Conservation (phyloP, 805 yeast genomes). For the Lachancea lanzarotensis region DNA sequence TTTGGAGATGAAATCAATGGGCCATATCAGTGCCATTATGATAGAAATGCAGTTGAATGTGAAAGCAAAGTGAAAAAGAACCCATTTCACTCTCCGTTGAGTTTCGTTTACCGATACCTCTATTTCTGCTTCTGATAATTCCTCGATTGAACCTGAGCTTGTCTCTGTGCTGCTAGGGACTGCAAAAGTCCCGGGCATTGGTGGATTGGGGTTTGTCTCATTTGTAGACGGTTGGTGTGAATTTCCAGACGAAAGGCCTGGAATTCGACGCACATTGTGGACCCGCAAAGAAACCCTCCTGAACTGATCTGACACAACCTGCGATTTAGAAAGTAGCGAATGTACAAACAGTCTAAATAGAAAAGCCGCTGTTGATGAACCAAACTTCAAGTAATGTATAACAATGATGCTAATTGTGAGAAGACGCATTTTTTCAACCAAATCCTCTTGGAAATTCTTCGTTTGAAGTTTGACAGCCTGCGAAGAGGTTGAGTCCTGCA, state of each 20-base stretch:
- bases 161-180: background rate
- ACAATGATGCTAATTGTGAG: constrained; percentile 23
- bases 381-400: constrained; percentile 26
- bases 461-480: constrained; percentile 20
- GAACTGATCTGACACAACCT: constrained; percentile 31
- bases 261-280: background rate
- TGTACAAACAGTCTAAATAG: constrained; percentile 34
- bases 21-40: constrained; percentile 19
- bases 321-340: constrained; percentile 36
- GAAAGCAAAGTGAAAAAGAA: constrained; percentile 23
- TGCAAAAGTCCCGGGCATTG: constrained; percentile 1
- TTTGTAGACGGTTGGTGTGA: too few species aligned
- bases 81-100: constrained; percentile 2
- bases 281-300: constrained; percentile 10
- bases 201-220: background rate
- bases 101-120: background rate
- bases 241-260: background rate
- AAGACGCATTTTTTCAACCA: constrained; percentile 15
- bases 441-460: constrained; percentile 21
- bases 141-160: too few species aligned
- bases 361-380: constrained; percentile 23
- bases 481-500: background rate
- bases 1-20: constrained; percentile 34
- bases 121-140: background rate
- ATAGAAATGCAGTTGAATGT: constrained; percentile 20